Base-by-base conservation (phyloP, 768 basidiomycete genomes). In the Lentinula lateritia region DNA sequence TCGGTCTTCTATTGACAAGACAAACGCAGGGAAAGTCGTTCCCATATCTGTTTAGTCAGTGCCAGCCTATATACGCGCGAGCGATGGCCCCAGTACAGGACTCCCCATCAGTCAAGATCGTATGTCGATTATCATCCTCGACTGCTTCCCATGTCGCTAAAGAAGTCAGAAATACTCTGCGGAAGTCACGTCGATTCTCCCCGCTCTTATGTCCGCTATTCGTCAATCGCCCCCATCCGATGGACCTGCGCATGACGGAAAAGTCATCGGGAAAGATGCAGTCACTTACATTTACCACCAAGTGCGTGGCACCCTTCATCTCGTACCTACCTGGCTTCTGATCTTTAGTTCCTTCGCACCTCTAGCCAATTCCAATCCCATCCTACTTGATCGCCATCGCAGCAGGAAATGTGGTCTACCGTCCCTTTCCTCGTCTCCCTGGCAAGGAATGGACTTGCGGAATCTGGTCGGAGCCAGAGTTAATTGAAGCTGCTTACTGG, bases 311-410 rank as follows among this genome's bases (percentile, higher is more conserved):
- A 13, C 8, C 36, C 41, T 7, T 41, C 32, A 35, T 42, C 12
- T 52, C 10, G 7, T 0, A 34, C 1, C 6, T 57, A 8, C 39
- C 20, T 32, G 39, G 9, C 59, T 15, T 39, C 18, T 41, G 6
- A n/a, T 12, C 5, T 23, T 20, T 16, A 3, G 8, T 6, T 13
- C 0, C 62, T 15, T 28, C 5, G n/a, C 10, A 54, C 62, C 13
- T 65, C 8, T 67, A 98, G 92, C 85, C 83, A 6, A 83, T 92
- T 18, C 85, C 91, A 4, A 94, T 98, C 61, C 92, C 96, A 1
- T 86, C 89, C 1, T 98, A 98, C 70, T 78, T 98, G n/a, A 80
- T 98, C 53, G 96, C 96, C 2, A 88, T 98, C 58, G 95, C 95
- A 0, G 81, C 84, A 0, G 95, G 95, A 0, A 89, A 96, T 69